Evolutionary conservation across 805 yeast species (phyloP).

Genomic region (Komagataella pastoris): DNA sequence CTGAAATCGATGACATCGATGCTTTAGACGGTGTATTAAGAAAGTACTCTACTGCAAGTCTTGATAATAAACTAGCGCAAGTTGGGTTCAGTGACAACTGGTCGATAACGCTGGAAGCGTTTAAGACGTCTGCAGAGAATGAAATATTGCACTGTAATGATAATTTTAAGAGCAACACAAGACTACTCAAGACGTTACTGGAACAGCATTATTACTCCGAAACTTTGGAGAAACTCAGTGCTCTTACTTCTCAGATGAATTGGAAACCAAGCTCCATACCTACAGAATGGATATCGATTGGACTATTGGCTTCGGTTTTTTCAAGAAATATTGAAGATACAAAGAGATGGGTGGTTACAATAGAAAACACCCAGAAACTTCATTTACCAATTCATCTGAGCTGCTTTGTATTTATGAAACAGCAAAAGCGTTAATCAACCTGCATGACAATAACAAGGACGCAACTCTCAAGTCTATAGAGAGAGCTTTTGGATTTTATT

Average conservation of each 20-base stretch:
- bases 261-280: conserved; percentile 16
- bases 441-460: conserved; percentile 18
- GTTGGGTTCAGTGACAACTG: conserved; percentile 29
- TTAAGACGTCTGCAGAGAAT: conserved; percentile 4
- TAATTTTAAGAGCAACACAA: conserved; percentile 26
- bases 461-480: conserved; percentile 27
- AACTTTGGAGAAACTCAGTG: conserved; percentile 36
- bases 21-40: conserved; percentile 78
- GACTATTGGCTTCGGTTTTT: conserved; percentile 62
- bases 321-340: conserved; percentile 41
- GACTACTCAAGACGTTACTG: conserved; percentile 55
- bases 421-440: conserved; percentile 46
- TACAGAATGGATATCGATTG: conserved; percentile 51
- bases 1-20: conserved; percentile 81
- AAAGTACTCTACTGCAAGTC: conserved; percentile 51
- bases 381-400: conserved; percentile 11
- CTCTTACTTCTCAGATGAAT: conserved; percentile 12
- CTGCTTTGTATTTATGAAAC: conserved; percentile 36
- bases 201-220: conserved; percentile 69
- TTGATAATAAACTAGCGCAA: conserved; percentile 67
- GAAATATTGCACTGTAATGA: conserved; percentile 6
- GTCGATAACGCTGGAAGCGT: not conserved
- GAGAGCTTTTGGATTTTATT: conserved; percentile 43
- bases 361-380: conserved; percentile 16
- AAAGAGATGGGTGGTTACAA: conserved; percentile 47